Conservation (phyloP, 345 rosid genomes). For the Populus alba region DNA sequence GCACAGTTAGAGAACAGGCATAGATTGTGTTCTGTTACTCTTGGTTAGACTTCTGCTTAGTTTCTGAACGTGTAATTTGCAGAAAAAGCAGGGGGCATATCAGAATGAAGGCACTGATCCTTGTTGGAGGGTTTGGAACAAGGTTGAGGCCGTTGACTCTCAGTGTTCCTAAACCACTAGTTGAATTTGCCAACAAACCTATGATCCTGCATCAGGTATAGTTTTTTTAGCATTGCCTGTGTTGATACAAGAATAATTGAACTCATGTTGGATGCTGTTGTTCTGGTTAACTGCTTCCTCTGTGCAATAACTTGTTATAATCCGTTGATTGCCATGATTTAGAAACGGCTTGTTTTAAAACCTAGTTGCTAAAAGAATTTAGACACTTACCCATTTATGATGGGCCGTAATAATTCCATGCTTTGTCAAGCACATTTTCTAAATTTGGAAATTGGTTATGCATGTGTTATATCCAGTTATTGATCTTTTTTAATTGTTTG, state of each 20-base stretch:
- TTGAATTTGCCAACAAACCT: conserved; percentile 97
- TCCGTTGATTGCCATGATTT: neutral
- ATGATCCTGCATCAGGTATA: conserved; percentile 98
- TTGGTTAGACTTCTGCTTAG: conserved; percentile 3
- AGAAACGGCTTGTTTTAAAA: neutral
- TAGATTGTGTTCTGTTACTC: neutral
- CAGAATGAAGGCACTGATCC: conserved; percentile 96
- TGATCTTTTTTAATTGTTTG: conserved; percentile 10
- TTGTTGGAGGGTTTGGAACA: conserved; percentile 98
- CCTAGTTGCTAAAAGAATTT: neutral
- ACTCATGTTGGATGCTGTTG: neutral
- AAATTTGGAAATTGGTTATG: neutral
- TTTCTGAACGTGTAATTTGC: conserved; percentile 19
- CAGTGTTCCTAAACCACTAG: conserved; percentile 95
- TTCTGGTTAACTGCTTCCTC: neutral
- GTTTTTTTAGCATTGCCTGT: neutral
- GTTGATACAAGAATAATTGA: neutral
- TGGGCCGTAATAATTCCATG: neutral
- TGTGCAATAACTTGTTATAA: neutral
- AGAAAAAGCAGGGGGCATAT: conserved; percentile 37
- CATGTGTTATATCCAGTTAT: neutral
- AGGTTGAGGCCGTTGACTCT: conserved; percentile 97
- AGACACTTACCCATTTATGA: neutral
- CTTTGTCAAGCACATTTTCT: neutral
- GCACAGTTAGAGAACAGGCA: neutral